Evolutionary conservation across 2,329 filamentous ascomycete genomes (phyloP), one percentile per base, ranked within the genome.

Genomic region (Ampelomyces quisqualis): DNA sequence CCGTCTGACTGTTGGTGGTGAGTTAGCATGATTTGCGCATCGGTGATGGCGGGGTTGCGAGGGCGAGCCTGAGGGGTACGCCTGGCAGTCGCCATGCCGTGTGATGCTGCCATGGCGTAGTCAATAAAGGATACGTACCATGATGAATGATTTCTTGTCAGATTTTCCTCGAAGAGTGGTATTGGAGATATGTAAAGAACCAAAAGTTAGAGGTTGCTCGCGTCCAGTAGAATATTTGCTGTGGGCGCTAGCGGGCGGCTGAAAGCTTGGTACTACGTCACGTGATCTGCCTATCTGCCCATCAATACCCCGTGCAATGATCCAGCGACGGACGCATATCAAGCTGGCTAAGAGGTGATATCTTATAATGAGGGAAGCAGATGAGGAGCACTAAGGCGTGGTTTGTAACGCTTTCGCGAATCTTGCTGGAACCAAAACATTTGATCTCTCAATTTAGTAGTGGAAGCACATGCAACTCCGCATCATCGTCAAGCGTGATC

Each of bases 1-100:
- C 91, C 91, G 90, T 97, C 91, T 90, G 91, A 97, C 93, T 96
- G 61, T 49, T 38, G 18, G 24, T 29, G 32, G 40, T 31, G 33
- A 18, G 58, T 63, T 48, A 60, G 51, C 40, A 32, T 33, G 15
- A 19, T 20, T 42, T 27, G n/a, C n/a, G n/a, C 17, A 26, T 39
- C 21, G 32, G 14, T 14, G 15, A 7, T 18, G 29, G 31, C 28
- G 43, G 38, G 21, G 43, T 45, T 28, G 31, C 7, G 26, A 40
- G 42, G 37, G 17, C 38, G 28, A n/a, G 8, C 24, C 33, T 33
- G 23, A 33, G 13, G 3, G 32, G 37, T 26, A 22, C 28, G 23
- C n/a, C 23, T 37, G 32, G 17, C 21, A 9, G 17, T 29, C 7
- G 15, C 5, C 11, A 13, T n/a, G 15, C 28, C 7, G 2, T 8